phyloP scores from a whole-genome alignment of 179 eudicot species.

The Beta corolliflora region DNA sequence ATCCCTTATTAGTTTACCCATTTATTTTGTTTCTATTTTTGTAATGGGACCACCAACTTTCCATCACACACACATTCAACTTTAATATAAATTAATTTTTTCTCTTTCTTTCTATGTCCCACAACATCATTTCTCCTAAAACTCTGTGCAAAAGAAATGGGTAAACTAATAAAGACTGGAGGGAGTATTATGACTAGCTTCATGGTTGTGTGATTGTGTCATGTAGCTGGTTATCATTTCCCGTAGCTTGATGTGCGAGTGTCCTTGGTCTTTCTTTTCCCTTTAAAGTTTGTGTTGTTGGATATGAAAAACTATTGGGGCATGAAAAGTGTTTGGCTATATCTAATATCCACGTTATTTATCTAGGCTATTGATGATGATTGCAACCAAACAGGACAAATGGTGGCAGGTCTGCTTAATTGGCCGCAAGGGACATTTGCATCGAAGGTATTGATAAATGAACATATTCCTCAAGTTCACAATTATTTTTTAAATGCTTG shows the following conservation, averaged over 20 bases:
- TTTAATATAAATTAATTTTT: too few species aligned
- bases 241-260: background rate
- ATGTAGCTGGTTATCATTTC: background rate
- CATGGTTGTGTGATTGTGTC: background rate
- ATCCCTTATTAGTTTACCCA: too few species aligned
- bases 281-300: background rate
- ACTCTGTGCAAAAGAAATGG: too few species aligned
- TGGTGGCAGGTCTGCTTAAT: constrained; percentile 90
- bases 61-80: too few species aligned
- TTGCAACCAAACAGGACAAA: constrained; percentile 97
- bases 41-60: too few species aligned
- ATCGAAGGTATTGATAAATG: constrained; percentile 63
- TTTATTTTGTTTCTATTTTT: too few species aligned
- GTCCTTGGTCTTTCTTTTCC: background rate
- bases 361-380: constrained; percentile 93
- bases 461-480: background rate
- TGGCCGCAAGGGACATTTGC: constrained; percentile 99
- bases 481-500: background rate
- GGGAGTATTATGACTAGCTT: too few species aligned
- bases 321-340: background rate
- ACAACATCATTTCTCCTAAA: too few species aligned
- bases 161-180: too few species aligned
- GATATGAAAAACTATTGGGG: background rate
- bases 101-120: too few species aligned
- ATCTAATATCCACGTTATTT: background rate